Conservation (phyloP, 768 basidiomycete species). For the Russula sp. region DNA sequence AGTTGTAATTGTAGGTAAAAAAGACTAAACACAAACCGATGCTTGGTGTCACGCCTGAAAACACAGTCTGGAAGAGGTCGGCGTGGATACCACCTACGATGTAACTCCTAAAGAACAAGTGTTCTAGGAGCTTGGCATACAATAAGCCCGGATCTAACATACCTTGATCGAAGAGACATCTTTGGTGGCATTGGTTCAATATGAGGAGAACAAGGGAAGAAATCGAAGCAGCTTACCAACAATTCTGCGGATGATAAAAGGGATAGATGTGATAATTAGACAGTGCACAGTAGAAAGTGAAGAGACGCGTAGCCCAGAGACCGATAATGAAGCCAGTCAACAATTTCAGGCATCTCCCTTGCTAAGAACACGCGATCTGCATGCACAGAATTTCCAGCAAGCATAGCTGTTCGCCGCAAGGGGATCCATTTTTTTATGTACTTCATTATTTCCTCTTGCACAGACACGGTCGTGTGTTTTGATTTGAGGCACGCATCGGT, state of each 20-base stretch:
- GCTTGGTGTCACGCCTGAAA: constrained; percentile 43
- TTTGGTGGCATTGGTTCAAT: constrained; percentile 33
- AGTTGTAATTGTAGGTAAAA: not conserved
- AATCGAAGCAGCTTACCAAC: constrained; percentile 51
- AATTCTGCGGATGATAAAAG: constrained; percentile 45
- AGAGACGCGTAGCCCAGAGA: constrained; percentile 33
- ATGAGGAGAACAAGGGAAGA: not conserved
- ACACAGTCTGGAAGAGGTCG: constrained; percentile 30
- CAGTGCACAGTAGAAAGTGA: not conserved
- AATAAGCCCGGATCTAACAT: not conserved
- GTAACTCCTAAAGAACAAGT: constrained; percentile 55
- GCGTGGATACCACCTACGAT: constrained; percentile 66
- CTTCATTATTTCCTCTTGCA: constrained; percentile 56
- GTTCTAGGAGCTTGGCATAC: not conserved
- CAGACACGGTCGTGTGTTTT: constrained; percentile 56
- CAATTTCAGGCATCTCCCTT: constrained; percentile 76
- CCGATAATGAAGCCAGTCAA: constrained; percentile 83
- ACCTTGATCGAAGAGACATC: constrained; percentile 87
- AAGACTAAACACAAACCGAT: constrained; percentile 51
- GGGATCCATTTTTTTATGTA: constrained; percentile 91
- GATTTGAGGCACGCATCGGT: constrained; percentile 77
- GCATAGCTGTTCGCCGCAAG: constrained; percentile 52
- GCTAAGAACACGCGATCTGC: constrained; percentile 69
- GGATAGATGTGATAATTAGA: constrained; percentile 17
- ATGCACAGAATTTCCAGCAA: constrained; percentile 90